A percentile compares a stretch with the other conserved stretches of the same genome.
phyloP scores from a whole-genome alignment of 768 basidiomycete genomes.

The Mycena pura region DNA sequence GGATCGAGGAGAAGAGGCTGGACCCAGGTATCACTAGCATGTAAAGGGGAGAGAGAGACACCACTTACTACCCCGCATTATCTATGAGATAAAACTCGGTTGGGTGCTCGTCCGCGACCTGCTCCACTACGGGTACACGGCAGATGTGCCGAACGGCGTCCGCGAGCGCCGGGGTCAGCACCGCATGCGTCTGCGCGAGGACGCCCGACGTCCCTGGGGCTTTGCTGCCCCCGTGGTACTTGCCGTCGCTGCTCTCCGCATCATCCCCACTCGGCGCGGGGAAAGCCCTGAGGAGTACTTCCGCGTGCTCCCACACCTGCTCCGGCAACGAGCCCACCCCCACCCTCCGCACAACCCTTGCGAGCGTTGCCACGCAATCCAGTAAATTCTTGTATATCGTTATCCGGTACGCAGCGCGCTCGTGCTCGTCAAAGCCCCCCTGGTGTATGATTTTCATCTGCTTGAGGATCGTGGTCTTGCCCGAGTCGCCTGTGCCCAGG shows the following conservation, averaged over 20 bases:
- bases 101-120: conserved; percentile 37
- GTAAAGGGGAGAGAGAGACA: neutral
- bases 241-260: neutral
- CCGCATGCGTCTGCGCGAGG: conserved; percentile 44
- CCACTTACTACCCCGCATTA: conserved; percentile 22
- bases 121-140: conserved; percentile 51
- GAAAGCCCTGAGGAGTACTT: conserved; percentile 8
- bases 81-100: conserved; percentile 83
- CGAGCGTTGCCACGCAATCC: conserved; percentile 73
- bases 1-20: conserved; percentile 86
- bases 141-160: conserved; percentile 57
- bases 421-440: conserved; percentile 68
- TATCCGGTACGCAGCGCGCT: conserved; percentile 64
- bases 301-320: neutral
- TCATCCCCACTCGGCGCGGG: neutral
- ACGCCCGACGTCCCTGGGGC: conserved; percentile 59
- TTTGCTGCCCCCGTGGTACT: conserved; percentile 41
- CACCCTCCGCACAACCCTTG: conserved; percentile 72
- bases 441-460: conserved; percentile 87
- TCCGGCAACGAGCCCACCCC: conserved; percentile 60
- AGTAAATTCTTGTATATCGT: conserved; percentile 72
- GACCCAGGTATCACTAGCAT: neutral
- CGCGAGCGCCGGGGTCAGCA: conserved; percentile 47
- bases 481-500: conserved; percentile 1
- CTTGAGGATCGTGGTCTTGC: conserved; percentile 11